Base-by-base conservation (phyloP, 2,329 filamentous ascomycete species). In the Colletotrichum chrysophilum region DNA sequence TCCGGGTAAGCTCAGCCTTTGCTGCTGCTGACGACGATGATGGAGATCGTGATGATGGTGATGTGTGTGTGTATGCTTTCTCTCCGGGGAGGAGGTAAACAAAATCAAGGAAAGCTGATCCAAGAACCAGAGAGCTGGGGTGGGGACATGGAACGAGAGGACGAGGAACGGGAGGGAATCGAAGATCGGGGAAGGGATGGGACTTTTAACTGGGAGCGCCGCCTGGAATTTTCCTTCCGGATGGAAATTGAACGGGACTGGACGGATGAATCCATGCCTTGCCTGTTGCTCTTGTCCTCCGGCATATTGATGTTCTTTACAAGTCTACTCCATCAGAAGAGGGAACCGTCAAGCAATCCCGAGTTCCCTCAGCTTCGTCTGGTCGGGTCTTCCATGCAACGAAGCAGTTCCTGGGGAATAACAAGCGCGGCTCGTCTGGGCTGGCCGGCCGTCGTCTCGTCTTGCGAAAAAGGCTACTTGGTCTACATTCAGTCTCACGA, bases 61-160 rank as follows among this genome's bases (percentile, higher is more conserved):
- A 13, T 48, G 30, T 21, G 36, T 56, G 21, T 24, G 18, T 56
- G 67, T 30, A 18, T 56, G 52, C 24, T 21, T 14, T 64, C 28
- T n/a, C 32, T 9, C 60, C n/a, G 52, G 6, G 43, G 34, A 18
- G 16, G 56, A 66, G 48, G 38, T 48, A 48, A 56, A 43, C 34
- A 64, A 71, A 64, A 75, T 75, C 73, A 73, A 73, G 70, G 64
- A 70, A 56, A 38, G 48, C 61, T 55, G 60, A n/a, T 21, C 38
- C 24, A 55, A 64, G 24, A 69, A 24, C 36, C 65, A 28, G 14
- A 64, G 65, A 69, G 55, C 70, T 69, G 21, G 48, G 74, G 65
- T 66, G 70, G 71, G 66, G 32, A 36, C 58, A 34, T 32, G 30
- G 74, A 64, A 56, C 32, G 18, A 60, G 48, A 74, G 65, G 36